phyloP scores from a whole-genome alignment of 2,329 filamentous ascomycete species.

The Hansfordia pulvinata region DNA sequence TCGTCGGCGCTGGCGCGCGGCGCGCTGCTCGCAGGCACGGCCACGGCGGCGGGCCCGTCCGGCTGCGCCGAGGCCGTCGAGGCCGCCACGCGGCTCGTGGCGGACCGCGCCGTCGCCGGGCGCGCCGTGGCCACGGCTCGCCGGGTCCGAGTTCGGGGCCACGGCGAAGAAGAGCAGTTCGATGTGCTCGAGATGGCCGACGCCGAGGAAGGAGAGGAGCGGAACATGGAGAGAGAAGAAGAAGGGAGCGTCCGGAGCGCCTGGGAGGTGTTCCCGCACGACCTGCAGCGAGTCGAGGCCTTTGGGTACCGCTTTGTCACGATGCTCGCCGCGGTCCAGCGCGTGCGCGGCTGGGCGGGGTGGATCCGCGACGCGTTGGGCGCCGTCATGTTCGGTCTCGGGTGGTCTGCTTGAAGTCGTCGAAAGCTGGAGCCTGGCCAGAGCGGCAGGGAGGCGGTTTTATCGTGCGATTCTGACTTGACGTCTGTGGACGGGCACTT shows the following conservation, averaged over 20 bases:
- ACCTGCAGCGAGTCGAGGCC: neutral
- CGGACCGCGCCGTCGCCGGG: conserved; percentile 42
- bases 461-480: too few relatives aligned
- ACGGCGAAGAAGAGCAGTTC: neutral
- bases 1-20: conserved; percentile 26
- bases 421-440: too few relatives aligned
- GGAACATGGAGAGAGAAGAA: neutral
- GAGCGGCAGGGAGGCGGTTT: too few relatives aligned
- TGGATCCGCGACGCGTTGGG: neutral
- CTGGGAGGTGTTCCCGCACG: conserved; percentile 1
- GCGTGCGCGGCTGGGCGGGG: neutral
- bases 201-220: neutral
- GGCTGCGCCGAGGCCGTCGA: too few relatives aligned
- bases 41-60: conserved; percentile 37
- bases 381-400: too few relatives aligned
- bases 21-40: conserved; percentile 41
- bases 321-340: neutral
- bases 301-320: neutral
- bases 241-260: neutral
- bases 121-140: conserved; percentile 44
- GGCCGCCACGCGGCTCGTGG: conserved; percentile 46
- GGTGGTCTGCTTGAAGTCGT: conserved; percentile 4
- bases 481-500: too few relatives aligned
- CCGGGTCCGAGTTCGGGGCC: neutral
- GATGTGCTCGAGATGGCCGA: neutral